Evolutionary conservation across 345 rosid species (phyloP).

Genomic region (Dimocarpus longan): DNA sequence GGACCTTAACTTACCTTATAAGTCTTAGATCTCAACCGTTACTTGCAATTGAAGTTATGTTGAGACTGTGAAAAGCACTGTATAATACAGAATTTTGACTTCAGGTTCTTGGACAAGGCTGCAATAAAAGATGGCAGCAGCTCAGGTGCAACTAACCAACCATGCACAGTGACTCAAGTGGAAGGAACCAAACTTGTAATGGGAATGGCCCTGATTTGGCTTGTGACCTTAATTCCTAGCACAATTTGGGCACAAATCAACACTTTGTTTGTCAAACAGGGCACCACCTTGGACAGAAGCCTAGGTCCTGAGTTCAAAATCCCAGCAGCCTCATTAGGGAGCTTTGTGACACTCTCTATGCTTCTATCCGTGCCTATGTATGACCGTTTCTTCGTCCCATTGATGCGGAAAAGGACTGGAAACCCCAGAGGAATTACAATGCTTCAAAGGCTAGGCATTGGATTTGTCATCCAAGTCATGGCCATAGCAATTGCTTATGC

Average conservation of each 20-base stretch:
- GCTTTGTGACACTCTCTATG: conserved; percentile 86
- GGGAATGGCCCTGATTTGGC: conserved; percentile 76
- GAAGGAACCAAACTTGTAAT: conserved; percentile 76
- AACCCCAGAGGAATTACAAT: conserved; percentile 85
- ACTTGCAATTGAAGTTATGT: too few species aligned
- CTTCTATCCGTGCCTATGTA: conserved; percentile 81
- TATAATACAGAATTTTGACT: background rate
- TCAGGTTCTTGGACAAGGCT: conserved; percentile 89
- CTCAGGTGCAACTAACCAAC: conserved; percentile 27
- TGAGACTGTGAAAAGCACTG: too few species aligned
- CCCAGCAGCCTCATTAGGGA: conserved; percentile 83
- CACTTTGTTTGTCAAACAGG: conserved; percentile 90
- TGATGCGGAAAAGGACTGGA: conserved; percentile 62
- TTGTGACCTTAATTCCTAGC: conserved; percentile 79
- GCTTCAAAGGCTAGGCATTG: conserved; percentile 82
- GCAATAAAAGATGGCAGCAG: conserved; percentile 53
- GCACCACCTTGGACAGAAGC: conserved; percentile 71
- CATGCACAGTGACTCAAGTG: conserved; percentile 82
- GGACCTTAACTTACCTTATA: too few species aligned
- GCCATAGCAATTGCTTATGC: conserved; percentile 78
- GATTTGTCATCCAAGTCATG: conserved; percentile 66
- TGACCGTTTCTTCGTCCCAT: conserved; percentile 78
- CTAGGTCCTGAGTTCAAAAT: conserved; percentile 62
- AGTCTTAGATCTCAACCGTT: too few species aligned
- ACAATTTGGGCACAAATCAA: conserved; percentile 92